Percentiles rank a stretch among this genome's conserved stretches.
Conservation (phyloP, 306 rosid species). For the Casuarina equisetifolia region DNA sequence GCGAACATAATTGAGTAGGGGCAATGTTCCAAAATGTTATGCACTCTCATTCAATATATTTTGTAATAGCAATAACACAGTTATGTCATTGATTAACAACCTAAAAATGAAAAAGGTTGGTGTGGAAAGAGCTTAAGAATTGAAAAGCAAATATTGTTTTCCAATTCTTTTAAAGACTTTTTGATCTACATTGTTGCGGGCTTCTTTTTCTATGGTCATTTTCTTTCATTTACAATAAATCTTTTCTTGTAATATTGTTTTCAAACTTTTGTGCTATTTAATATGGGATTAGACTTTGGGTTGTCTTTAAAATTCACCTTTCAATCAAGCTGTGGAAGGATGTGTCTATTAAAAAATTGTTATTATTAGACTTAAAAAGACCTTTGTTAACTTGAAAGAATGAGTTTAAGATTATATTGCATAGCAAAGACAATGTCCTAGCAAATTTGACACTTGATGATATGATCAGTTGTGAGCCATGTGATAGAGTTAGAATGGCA, state of each 20-base stretch:
- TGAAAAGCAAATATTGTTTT: conserved; percentile 41
- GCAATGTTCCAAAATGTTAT: conserved; percentile 61
- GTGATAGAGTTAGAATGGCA: background rate
- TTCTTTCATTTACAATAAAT: background rate
- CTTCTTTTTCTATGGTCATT: background rate
- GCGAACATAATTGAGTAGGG: conserved; percentile 59
- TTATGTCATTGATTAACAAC: conserved; percentile 16
- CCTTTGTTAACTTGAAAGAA: background rate
- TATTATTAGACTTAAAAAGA: background rate
- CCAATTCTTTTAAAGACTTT: conserved; percentile 58
- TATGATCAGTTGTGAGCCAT: background rate
- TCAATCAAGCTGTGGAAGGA: background rate
- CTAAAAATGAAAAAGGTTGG: conserved; percentile 21
- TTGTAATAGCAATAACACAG: conserved; percentile 17
- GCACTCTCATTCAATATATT: conserved; percentile 45
- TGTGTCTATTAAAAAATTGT: background rate
- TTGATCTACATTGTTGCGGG: conserved; percentile 76
- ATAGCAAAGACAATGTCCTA: background rate
- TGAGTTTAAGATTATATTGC: background rate
- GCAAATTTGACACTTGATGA: too few relatives aligned
- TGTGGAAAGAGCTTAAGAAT: conserved; percentile 39
- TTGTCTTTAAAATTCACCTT: background rate
- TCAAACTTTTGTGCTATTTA: background rate
- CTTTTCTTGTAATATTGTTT: background rate
- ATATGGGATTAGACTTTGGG: background rate